Base-by-base conservation (phyloP, 2,329 filamentous ascomycete genomes). In the Bipolaris bicolor region DNA sequence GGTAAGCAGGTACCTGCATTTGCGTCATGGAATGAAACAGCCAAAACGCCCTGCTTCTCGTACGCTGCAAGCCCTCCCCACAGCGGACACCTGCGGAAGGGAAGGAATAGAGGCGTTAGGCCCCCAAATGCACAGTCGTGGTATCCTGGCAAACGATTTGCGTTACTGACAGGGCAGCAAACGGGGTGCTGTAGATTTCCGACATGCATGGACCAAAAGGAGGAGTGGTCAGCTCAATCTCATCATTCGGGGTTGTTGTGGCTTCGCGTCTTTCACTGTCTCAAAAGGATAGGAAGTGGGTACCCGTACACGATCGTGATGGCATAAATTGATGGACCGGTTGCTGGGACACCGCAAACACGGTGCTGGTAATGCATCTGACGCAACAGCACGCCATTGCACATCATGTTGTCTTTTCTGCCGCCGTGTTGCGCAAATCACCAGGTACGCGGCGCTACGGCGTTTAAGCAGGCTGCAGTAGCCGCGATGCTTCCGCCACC, bases 331-430 rank as follows among this genome's bases (percentile, higher is more conserved):
- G 24, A 44, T 29, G 24, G 53, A 55, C 59, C 46, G 47, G 33
- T 62, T 43, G 15, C 49, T 49, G 61, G 57, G 51, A 55, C 53
- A 62, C 61, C 61, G 48, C 49, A 47, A 45, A 59, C 63, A 57
- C 55, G 58, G 63, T 41, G 29, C 47, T 58, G 58, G 63, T 52
- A 46, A 41, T 31, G 18, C n/a, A 48, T 13, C 16, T 20, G 44
- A 52, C 24, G 48, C 54, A 34, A 52, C 20, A 36, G 24, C 49
- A 49, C 44, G 48, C 49, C 20, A 59, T 45, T 15, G 40, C 20
- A 36, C 40, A 54, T 45, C 50, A 54, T 24, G 37, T 34, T 40
- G 36, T 40, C 37, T 45, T 37, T 43, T 29, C 52, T 45, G 26
- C 20, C 43, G 56, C 52, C 24, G 29, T 43, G 31, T 55, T 40